phyloP scores from a whole-genome alignment of 2,329 filamentous ascomycete species.

The Rachicladosporium sp. region DNA sequence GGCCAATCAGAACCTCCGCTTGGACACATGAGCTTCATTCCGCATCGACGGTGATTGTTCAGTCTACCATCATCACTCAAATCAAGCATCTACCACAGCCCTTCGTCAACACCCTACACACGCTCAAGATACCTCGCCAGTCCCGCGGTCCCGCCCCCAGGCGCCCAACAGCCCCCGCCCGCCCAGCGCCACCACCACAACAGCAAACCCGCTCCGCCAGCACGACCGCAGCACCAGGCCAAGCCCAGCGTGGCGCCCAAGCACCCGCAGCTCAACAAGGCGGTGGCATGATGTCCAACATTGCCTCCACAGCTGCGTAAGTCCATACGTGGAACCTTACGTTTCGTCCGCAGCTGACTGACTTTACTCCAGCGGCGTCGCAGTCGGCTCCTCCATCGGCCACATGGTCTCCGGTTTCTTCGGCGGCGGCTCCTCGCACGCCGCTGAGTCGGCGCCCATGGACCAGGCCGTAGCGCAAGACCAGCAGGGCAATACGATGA shows the following conservation, averaged over 20 bases:
- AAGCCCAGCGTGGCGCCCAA: slow-evolving; percentile 12
- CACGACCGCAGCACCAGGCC: slow-evolving; percentile 25
- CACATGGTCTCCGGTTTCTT: slow-evolving; percentile 89
- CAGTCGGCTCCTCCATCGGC: slow-evolving; percentile 87
- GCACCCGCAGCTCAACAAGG: no score
- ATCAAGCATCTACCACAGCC: not conserved
- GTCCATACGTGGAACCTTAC: slow-evolving; percentile 27
- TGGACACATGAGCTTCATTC: no score
- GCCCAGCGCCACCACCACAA: slow-evolving; percentile 55
- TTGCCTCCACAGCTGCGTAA: slow-evolving; percentile 96
- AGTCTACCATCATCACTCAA: no score
- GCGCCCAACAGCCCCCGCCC: slow-evolving; percentile 29
- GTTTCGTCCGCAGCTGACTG: slow-evolving; percentile 13
- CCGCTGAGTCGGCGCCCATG: slow-evolving; percentile 32
- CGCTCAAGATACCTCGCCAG: slow-evolving; percentile 34
- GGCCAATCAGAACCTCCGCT: no score
- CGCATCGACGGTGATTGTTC: no score
- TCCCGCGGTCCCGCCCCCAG: slow-evolving; percentile 32
- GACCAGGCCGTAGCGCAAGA: slow-evolving; percentile 19
- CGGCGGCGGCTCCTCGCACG: slow-evolving; percentile 52
- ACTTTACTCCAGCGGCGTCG: slow-evolving; percentile 61
- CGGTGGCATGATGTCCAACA: slow-evolving; percentile 76
- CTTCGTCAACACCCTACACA: not conserved
- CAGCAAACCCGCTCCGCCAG: slow-evolving; percentile 32
- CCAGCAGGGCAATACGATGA: slow-evolving; percentile 21